These are phyloP conservation scores for Beauveria brongniartii DNA, from an alignment of 2,329 filamentous ascomycete species.

Conservation along the genomic window DNA sequence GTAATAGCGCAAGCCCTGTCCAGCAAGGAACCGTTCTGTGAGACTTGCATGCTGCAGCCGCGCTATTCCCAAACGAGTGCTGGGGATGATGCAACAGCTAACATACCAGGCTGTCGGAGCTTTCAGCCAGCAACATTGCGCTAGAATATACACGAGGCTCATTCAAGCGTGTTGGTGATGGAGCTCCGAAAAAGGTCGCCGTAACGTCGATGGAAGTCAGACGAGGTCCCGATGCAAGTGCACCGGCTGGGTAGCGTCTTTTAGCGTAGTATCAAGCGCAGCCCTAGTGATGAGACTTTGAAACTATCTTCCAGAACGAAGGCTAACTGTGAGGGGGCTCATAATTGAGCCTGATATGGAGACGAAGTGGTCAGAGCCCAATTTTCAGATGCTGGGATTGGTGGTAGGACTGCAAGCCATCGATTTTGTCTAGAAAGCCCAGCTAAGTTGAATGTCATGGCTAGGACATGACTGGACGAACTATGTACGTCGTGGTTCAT, in stretches of 20 bases:
- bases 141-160: background rate
- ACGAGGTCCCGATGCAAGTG: background rate
- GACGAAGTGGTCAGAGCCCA: background rate
- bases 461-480: background rate
- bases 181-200: background rate
- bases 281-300: background rate
- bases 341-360: background rate
- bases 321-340: background rate
- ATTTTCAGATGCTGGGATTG: background rate
- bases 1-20: background rate
- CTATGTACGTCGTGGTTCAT: background rate
- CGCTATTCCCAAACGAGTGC: background rate
- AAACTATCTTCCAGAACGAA: background rate
- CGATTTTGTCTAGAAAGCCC: background rate
- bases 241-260: background rate
- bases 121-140: background rate
- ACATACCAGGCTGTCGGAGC: background rate
- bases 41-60: conserved; percentile 1
- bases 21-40: background rate
- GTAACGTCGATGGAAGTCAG: background rate
- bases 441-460: background rate
- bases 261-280: background rate
- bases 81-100: background rate
- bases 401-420: background rate
- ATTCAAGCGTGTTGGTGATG: background rate